These are phyloP conservation scores for Termitomyces sp. DNA, from an alignment of 768 basidiomycete genomes.

Conservation along the genomic window DNA sequence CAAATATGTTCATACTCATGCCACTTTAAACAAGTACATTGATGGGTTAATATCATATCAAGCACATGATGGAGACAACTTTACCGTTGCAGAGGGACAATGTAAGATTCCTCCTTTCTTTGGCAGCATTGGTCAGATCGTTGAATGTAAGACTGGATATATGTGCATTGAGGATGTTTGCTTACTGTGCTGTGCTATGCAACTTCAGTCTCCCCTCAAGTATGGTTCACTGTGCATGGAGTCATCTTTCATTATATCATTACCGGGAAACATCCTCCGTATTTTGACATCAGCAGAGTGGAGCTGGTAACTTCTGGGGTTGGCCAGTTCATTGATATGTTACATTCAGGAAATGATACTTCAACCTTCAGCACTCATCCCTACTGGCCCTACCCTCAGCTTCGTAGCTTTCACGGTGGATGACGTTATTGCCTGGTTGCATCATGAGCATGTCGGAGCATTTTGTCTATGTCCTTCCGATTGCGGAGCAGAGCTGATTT, in stretches of 20 bases:
- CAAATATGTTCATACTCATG: not conserved
- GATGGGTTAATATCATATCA: not conserved
- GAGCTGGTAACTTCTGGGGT: slow-evolving; percentile 1
- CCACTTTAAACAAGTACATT: not conserved
- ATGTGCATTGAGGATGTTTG: not conserved
- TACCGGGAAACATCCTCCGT: not conserved
- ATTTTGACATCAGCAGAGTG: not conserved
- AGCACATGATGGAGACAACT: too few relatives aligned
- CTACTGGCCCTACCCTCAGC: not conserved
- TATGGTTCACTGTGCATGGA: too few relatives aligned
- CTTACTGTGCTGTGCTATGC: not conserved
- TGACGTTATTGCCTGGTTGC: not conserved
- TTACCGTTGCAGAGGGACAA: too few relatives aligned
- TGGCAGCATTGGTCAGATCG: not conserved
- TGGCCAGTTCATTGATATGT: not conserved
- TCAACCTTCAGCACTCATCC: not conserved
- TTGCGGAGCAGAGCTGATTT: not conserved
- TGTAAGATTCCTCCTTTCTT: not conserved
- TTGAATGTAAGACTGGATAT: too few relatives aligned
- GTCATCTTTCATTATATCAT: not conserved
- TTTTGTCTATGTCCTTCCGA: not conserved
- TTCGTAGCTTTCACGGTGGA: not conserved
- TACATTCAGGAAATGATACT: not conserved
- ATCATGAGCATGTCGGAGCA: not conserved
- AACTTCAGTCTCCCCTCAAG: too few relatives aligned